Conservation (phyloP, 2,329 filamentous ascomycete genomes). For the Monosporascus sp. region DNA sequence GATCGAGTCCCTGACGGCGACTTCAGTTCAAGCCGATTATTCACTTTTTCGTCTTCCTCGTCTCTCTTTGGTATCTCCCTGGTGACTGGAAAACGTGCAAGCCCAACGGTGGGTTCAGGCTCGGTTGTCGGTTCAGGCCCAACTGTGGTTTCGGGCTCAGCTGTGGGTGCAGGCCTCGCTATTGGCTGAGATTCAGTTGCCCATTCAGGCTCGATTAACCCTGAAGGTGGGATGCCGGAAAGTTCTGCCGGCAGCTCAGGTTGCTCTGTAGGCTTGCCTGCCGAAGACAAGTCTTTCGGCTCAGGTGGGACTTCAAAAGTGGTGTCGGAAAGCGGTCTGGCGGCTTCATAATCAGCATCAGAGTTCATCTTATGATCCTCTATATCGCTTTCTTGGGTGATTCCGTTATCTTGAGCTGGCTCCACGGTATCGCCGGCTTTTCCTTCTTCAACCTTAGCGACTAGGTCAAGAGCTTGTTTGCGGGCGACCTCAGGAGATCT, state of each 20-base stretch:
- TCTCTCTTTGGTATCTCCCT: conserved; percentile 32
- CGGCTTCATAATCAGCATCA: background rate
- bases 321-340: background rate
- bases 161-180: conserved; percentile 2
- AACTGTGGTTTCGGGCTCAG: background rate
- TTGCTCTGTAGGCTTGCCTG: background rate
- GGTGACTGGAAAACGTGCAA: conserved; percentile 3
- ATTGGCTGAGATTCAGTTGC: conserved; percentile 8
- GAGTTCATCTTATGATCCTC: conserved; percentile 1
- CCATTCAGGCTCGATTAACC: background rate
- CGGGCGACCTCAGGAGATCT: background rate
- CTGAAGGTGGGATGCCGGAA: background rate
- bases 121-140: conserved; percentile 1
- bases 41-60: conserved; percentile 31
- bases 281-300: background rate
- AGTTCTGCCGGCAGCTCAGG: background rate
- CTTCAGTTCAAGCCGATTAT: conserved; percentile 16
- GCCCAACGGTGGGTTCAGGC: background rate
- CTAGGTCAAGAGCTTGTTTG: background rate
- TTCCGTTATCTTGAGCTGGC: conserved; percentile 14
- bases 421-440: conserved; percentile 29
- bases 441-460: conserved; percentile 1
- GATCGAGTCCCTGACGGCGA: conserved; percentile 10
- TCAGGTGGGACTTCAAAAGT: background rate
- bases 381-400: conserved; percentile 11